Evolutionary conservation across 208 protist species (phyloP), one percentile per base, ranked within the genome.

Genomic region (Trichomonas vaginalis): DNA sequence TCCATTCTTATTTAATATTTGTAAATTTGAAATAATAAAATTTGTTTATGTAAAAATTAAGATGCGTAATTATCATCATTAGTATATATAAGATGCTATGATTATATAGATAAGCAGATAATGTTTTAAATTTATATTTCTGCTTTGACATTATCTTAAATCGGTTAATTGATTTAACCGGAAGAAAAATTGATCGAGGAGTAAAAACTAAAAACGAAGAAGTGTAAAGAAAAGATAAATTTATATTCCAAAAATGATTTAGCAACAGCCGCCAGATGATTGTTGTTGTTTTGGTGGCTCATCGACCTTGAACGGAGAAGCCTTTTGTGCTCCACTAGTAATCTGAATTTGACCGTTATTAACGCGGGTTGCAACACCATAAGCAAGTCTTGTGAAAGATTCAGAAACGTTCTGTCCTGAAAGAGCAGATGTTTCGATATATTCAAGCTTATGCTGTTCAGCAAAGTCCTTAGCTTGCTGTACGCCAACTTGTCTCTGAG

Each of bases 361-460:
- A 32, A 88, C 82, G 37, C 82, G 82, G 21, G 35, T 47, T 37
- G 82, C 40, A 45, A 88, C 40, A 21, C 40, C 82, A 48, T 45
- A 88, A n/a, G 82, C 82, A 17, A 88, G 40, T 88, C 82, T 88
- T 48, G 82, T 88, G 40, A 88, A 88, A n/a, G 82, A 45, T 88
- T 88, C 82, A 47, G 35, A 6, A 17, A 88, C 37, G 40, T 88
- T 88, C 48, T 88, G 35, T 4, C 82, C 82, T 45, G 40, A 47
- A 48, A 88, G 40, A 45, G 82, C 82, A 17, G 82, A 88, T 47
- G 82, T 88, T 88, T 88, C 82, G 35, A 88, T 32, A 47, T 47
- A 45, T 48, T 88, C 82, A n/a, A 88, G 40, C 23, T 47, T n/a
- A 88, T 88, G 82, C 82, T 47, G 35, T 15, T 88, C 82, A 21